Evolutionary conservation across 345 rosid genomes (phyloP), one percentile per base, ranked within the genome.

Genomic region (Eucalyptus caleyi): DNA sequence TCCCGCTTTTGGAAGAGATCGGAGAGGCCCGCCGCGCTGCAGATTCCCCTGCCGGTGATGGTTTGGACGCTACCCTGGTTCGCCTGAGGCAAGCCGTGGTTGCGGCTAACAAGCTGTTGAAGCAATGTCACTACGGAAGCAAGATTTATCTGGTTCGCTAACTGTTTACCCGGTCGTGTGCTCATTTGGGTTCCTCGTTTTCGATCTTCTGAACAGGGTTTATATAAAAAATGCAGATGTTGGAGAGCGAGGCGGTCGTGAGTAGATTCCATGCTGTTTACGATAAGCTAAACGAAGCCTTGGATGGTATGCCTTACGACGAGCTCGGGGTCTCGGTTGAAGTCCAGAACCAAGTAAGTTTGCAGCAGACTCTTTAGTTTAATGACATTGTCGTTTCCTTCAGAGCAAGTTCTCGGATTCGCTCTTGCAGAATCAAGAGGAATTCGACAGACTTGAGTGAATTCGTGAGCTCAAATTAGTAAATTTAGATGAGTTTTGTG

Each of bases 211-310:
- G 69, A 72, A 32, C 72, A 80, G 88, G 16, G 88, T 81, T 6
- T 60, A 11, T 32, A 88, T 82, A 51, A 16, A 51, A 81, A 27
- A 44, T 88, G 69, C 88, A 95, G 95, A 96, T 95, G 82, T 50
- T 94, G 93, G 97, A 95, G 88, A 93, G 92, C n/a, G 97, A 95
- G 89, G 96, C 95, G 30, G 94, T 94, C 92, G 91, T 90, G 92
- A 42, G 91, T 15, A 90, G 93, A 56, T 95, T 95, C 89, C 96
- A 94, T 88, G 90, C 90, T 83, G 92, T 94, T 6, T 94, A 94
- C 89, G 94, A 92, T 34, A 92, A 91, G 88, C 27, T 95, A 49
- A 89, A 88, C 86, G 92, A 92, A 83, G 95, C 95, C 77, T 90
- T 95, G 90, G 95, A 93, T 86, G 93, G 85, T 26, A 16, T 95